Evolutionary conservation across 768 basidiomycete genomes (phyloP).

Genomic region (Xerocomus brunneocitrinus): DNA sequence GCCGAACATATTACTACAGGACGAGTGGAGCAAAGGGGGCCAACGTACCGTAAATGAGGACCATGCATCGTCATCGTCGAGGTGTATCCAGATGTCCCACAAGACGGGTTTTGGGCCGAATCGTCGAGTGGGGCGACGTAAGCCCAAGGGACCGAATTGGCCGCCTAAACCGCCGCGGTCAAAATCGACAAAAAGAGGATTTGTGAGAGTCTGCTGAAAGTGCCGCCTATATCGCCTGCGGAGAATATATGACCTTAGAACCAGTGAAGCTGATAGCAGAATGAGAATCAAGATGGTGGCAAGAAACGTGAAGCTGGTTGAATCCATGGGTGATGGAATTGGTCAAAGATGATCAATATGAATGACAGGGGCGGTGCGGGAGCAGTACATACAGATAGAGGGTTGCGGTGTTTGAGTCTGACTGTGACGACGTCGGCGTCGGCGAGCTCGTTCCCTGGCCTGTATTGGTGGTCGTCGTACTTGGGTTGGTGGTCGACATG

Average conservation of each 20-base stretch:
- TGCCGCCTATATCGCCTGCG: conserved; percentile 54
- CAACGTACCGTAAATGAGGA: conserved; percentile 13
- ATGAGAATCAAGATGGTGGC: conserved; percentile 68
- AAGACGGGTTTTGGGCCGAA: conserved; percentile 13
- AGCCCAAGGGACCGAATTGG: not conserved
- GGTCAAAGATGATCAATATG: not conserved
- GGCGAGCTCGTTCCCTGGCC: not conserved
- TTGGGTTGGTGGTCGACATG: conserved; percentile 13
- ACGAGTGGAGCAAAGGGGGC: not conserved
- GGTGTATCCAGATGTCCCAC: conserved; percentile 15
- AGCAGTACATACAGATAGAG: conserved; percentile 27
- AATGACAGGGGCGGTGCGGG: conserved; percentile 11
- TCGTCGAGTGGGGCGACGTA: conserved; percentile 5
- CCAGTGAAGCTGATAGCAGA: conserved; percentile 57
- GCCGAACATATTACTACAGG: not conserved
- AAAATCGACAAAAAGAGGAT: conserved; percentile 39
- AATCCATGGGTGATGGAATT: conserved; percentile 8
- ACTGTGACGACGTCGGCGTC: conserved; percentile 1
- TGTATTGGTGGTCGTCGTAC: not conserved
- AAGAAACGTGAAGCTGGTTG: conserved; percentile 61
- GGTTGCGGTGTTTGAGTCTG: conserved; percentile 17
- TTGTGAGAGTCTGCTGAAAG: conserved; percentile 49
- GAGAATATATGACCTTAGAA: conserved; percentile 58
- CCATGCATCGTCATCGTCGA: conserved; percentile 2
- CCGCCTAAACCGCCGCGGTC: conserved; percentile 1